Conservation (phyloP, 1,139 yeast species). For the Nadsonia starkeyi-henricii region DNA sequence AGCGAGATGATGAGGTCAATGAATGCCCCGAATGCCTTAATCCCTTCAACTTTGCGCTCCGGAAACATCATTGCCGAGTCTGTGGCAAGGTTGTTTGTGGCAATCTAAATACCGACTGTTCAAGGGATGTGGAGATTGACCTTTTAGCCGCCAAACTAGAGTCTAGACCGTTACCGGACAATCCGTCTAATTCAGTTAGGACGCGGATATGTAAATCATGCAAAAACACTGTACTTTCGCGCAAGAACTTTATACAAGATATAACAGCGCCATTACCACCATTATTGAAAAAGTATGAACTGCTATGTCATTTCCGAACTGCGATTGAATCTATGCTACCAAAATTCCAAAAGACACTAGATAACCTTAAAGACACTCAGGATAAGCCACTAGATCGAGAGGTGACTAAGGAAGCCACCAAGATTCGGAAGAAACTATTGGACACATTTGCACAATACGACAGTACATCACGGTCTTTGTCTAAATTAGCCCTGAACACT, state of each 20-base stretch:
- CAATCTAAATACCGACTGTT: conserved; percentile 45
- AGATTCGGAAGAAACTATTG: conserved; percentile 29
- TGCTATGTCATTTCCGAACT: conserved; percentile 23
- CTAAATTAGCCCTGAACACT: conserved; percentile 20
- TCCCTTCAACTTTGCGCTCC: conserved; percentile 40
- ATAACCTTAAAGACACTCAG: conserved; percentile 22
- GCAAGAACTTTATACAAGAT: conserved; percentile 37
- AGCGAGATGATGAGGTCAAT: conserved; percentile 34
- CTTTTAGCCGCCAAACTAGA: conserved; percentile 30
- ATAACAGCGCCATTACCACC: conserved; percentile 15
- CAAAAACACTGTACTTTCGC: conserved; percentile 45
- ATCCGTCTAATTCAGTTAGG: neutral
- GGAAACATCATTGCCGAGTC: conserved; percentile 80
- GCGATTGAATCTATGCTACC: conserved; percentile 30
- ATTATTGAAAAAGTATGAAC: conserved; percentile 21
- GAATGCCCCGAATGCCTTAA: conserved; percentile 54
- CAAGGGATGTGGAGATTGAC: conserved; percentile 52
- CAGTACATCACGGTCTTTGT: conserved; percentile 28
- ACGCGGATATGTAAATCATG: conserved; percentile 54
- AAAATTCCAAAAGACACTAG: conserved; percentile 27
- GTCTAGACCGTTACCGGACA: conserved; percentile 6
- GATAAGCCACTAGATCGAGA: conserved; percentile 20
- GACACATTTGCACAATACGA: conserved; percentile 35
- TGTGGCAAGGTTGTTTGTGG: conserved; percentile 82
- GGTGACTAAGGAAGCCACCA: conserved; percentile 25